Percentiles rank a stretch among this genome's conserved stretches.
phyloP scores from a whole-genome alignment of 2,329 filamentous ascomycete genomes.

The Aspergillus sp. region DNA sequence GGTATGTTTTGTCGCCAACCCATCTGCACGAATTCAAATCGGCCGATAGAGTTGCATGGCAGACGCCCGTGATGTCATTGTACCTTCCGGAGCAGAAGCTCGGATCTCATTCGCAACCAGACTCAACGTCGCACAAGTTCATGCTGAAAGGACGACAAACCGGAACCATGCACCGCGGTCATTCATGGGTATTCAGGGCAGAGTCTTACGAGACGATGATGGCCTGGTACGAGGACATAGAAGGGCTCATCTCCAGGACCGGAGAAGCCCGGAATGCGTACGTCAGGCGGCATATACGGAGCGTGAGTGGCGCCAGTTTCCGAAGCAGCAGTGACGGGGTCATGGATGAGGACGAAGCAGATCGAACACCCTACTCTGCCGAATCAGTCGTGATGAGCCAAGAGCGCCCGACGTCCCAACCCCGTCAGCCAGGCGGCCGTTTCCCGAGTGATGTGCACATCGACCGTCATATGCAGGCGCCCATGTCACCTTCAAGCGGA shows the following conservation, averaged over 20 bases:
- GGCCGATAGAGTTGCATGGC: conserved; percentile 80
- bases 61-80: conserved; percentile 93
- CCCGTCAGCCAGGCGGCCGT: conserved; percentile 86
- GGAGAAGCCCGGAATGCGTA: conserved; percentile 88
- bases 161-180: conserved; percentile 83
- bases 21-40: conserved; percentile 99
- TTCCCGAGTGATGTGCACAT: conserved; percentile 95
- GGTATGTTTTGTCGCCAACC: conserved; percentile 94
- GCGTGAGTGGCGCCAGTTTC: conserved; percentile 67
- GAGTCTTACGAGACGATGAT: conserved; percentile 90
- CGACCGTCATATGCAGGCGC: conserved; percentile 80
- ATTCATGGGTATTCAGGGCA: conserved; percentile 70
- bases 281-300: conserved; percentile 79
- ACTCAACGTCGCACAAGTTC: conserved; percentile 92
- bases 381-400: conserved; percentile 49
- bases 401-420: conserved; percentile 44
- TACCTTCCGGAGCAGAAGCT: conserved; percentile 95
- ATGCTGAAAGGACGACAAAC: conserved; percentile 96
- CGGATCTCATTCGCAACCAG: conserved; percentile 82
- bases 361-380: conserved; percentile 67
- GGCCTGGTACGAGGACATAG: conserved; percentile 94
- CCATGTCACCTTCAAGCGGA: conserved; percentile 79
- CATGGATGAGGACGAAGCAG: conserved; percentile 74
- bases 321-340: conserved; percentile 74
- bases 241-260: conserved; percentile 82